Conservation (phyloP, 495 filamentous ascomycete genomes). For the Neurospora discreta region DNA sequence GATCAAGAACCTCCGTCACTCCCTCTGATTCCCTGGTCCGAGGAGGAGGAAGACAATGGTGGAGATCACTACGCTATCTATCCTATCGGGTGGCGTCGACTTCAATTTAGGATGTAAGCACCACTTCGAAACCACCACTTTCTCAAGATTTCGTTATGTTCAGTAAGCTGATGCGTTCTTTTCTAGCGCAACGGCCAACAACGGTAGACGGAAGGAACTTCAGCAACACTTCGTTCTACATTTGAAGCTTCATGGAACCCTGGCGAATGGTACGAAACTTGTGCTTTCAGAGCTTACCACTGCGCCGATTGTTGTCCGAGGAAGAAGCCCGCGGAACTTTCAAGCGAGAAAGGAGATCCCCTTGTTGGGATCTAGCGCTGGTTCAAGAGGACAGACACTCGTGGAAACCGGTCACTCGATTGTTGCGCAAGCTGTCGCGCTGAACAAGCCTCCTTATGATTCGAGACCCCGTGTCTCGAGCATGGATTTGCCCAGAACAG, state of each 20-base stretch:
- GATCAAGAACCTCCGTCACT: conserved; percentile 53
- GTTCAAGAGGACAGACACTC: conserved; percentile 47
- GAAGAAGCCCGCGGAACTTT: conserved; percentile 70
- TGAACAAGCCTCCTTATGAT: conserved; percentile 38
- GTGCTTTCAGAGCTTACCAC: conserved; percentile 62
- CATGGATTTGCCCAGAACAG: conserved; percentile 37
- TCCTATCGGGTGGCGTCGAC: conserved; percentile 77
- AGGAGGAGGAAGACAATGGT: conserved; percentile 50
- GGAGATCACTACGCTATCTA: conserved; percentile 68
- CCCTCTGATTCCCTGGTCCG: conserved; percentile 65
- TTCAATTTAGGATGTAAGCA: conserved; percentile 72
- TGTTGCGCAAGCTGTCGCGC: conserved; percentile 33
- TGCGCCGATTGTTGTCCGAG: conserved; percentile 65
- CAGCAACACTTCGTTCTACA: conserved; percentile 75
- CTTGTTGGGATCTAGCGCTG: conserved; percentile 56
- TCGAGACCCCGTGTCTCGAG: conserved; percentile 33
- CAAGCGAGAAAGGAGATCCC: conserved; percentile 68
- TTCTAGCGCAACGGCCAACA: conserved; percentile 50
- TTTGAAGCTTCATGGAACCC: conserved; percentile 59
- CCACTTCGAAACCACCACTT: background rate
- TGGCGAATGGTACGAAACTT: conserved; percentile 57
- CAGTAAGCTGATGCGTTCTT: conserved; percentile 9
- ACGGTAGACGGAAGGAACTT: conserved; percentile 65
- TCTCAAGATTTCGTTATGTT: background rate
- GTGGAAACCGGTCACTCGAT: conserved; percentile 37